phyloP scores from a whole-genome alignment of 345 rosid genomes.

The Carallia brachiata region DNA sequence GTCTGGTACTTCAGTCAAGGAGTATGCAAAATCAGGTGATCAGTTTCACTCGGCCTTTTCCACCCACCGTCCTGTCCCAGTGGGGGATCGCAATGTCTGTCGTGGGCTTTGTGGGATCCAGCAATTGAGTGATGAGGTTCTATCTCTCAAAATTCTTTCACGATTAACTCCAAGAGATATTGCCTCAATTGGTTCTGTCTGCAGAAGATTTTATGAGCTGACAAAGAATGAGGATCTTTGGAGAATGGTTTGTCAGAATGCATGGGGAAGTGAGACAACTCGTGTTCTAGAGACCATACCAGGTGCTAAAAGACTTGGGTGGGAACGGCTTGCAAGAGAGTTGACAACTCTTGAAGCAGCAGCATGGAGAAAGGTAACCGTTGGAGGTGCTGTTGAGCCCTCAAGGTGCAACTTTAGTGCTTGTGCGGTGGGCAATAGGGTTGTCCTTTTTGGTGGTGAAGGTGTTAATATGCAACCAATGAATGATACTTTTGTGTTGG shows the following conservation, averaged over 20 bases:
- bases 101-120: constrained; percentile 67
- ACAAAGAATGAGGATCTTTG: constrained; percentile 83
- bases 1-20: constrained; percentile 54
- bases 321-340: constrained; percentile 83
- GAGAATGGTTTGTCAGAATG: constrained; percentile 89
- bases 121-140: constrained; percentile 74
- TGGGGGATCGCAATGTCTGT: constrained; percentile 53
- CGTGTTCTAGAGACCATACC: constrained; percentile 70
- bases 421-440: constrained; percentile 86
- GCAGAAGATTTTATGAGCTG: constrained; percentile 57
- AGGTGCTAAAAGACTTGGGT: constrained; percentile 81
- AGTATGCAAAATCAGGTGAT: constrained; percentile 44
- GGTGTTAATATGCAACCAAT: constrained; percentile 95
- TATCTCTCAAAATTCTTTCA: constrained; percentile 69
- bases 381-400: constrained; percentile 88
- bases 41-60: constrained; percentile 38
- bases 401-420: constrained; percentile 90
- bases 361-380: constrained; percentile 82
- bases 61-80: constrained; percentile 33
- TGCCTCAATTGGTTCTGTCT: constrained; percentile 75
- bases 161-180: constrained; percentile 77
- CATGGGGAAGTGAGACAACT: constrained; percentile 83
- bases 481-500: constrained; percentile 89
- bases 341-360: constrained; percentile 88
- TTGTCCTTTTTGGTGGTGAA: constrained; percentile 87